Base-by-base conservation (phyloP, 768 basidiomycete genomes). In the Psilocybe sp. region DNA sequence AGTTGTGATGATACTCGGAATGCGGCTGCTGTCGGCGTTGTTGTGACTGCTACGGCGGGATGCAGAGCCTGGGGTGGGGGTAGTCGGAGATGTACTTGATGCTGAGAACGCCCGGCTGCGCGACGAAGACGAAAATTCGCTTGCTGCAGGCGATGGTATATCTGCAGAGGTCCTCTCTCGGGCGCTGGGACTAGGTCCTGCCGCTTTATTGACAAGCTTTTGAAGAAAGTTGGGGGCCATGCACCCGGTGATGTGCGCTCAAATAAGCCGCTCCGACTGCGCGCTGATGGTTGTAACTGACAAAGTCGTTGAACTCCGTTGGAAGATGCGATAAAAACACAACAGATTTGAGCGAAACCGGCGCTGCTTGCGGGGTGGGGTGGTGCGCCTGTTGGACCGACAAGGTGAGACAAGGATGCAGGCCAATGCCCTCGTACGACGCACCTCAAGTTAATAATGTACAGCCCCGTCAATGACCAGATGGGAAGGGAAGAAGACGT, bases 141-240 rank as follows among this genome's bases (percentile, higher is more conserved):
- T 64, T 60, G 43, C 60, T 60, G 16, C 40, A 37, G 32, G 38
- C 39, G 39, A 40, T 16, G 43, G 35, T 54, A 39, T 18, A 7
- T 14, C 31, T 45, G 43, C 32, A 54, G 23, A 41, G 54, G 23
- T 28, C 23, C 23, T 28, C 23, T 28, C 23, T 4, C 23, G 23
- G 7, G 23, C 23, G 23, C 23, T 28, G 23, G 23, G 23, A 28
- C 23, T 28, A 28, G 23, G 23, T 28, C 23, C 23, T n/a, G 45
- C 46, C 16, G 58, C 51, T 28, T 49, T 55, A 55, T 60, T 64
- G 36, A 58, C 60, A 47, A 64, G 54, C 50, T 60, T 64, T 42
- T 56, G 55, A 28, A 64, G 41, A 38, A 64, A 64, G 38, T 48
- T 64, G 23, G 62, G 60, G 23, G 62, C 57, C 62, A 64, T 64